Evolutionary conservation across 495 filamentous ascomycete genomes (phyloP).

Genomic region (Jackrogersella minutella): DNA sequence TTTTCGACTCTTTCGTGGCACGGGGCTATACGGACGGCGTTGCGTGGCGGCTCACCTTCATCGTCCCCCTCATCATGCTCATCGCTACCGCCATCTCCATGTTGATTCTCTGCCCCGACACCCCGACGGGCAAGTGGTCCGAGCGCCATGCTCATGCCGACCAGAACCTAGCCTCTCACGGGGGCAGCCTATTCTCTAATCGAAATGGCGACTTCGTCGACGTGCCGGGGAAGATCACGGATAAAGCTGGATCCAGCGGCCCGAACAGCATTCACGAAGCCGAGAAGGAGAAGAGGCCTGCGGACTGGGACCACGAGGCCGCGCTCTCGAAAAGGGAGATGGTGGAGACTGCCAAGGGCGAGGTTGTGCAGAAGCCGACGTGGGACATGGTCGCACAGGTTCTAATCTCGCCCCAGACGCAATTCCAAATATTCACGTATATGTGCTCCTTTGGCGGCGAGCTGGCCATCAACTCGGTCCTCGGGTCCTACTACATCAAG

Average conservation of each 20-base stretch:
- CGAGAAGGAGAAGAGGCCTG: conserved; percentile 47
- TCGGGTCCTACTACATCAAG: conserved; percentile 78
- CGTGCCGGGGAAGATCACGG: conserved; percentile 63
- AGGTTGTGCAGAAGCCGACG: conserved; percentile 71
- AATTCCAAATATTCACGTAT: conserved; percentile 75
- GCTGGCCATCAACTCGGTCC: conserved; percentile 83
- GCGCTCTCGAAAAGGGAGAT: conserved; percentile 62
- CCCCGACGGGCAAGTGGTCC: conserved; percentile 82
- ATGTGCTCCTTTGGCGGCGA: conserved; percentile 87
- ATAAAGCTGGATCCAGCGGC: conserved; percentile 52
- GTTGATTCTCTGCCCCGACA: conserved; percentile 81
- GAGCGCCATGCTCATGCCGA: conserved; percentile 67
- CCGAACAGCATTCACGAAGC: conserved; percentile 43
- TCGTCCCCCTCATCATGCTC: conserved; percentile 84
- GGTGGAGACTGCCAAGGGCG: conserved; percentile 65
- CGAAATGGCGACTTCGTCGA: conserved; percentile 52
- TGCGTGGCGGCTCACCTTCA: conserved; percentile 85
- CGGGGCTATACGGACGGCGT: conserved; percentile 67
- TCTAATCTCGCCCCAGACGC: conserved; percentile 69
- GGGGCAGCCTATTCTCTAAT: conserved; percentile 42
- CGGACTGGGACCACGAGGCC: conserved; percentile 58
- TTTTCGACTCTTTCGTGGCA: conserved; percentile 80
- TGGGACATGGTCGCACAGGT: conserved; percentile 66
- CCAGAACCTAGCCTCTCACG: conserved; percentile 54
- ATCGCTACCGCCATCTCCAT: conserved; percentile 69